These are phyloP conservation scores for Penicillium waksmanii DNA, from an alignment of 495 filamentous ascomycete genomes.

Conservation along the genomic window DNA sequence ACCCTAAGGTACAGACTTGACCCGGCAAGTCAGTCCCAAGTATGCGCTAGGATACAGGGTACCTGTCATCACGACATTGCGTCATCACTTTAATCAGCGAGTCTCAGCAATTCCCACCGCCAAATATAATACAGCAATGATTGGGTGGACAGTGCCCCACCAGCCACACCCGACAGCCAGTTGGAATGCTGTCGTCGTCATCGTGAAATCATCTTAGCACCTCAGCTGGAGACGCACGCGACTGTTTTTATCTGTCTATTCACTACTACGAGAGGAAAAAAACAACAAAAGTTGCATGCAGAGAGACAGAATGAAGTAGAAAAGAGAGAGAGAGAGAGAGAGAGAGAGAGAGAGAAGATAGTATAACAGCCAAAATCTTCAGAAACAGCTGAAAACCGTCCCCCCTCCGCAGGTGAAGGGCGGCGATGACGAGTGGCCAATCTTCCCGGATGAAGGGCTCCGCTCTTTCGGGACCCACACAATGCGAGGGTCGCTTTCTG, in stretches of 20 bases:
- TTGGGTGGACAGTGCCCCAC: not conserved
- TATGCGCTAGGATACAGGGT: not conserved
- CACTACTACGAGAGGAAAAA: not conserved
- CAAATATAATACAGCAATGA: not conserved
- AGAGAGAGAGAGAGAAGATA: not conserved
- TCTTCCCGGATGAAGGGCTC: conserved; percentile 12
- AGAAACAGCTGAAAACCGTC: not conserved
- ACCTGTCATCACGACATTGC: not conserved
- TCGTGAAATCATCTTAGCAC: conserved; percentile 28
- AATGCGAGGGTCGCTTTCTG: conserved; percentile 9
- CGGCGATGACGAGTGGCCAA: conserved; percentile 7
- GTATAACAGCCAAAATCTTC: not conserved
- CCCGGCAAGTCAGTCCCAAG: not conserved
- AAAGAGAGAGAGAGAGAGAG: not conserved
- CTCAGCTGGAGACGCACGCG: not conserved
- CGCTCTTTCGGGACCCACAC: conserved; percentile 19
- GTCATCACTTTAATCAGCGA: conserved; percentile 2
- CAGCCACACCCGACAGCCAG: conserved; percentile 2
- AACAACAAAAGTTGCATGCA: not conserved
- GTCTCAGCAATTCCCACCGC: not conserved
- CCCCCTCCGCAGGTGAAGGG: not conserved
- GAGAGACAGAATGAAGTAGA: not conserved
- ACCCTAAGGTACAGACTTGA: not conserved
- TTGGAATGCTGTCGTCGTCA: conserved; percentile 26
- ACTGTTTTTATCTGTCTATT: not conserved